Conservation (phyloP, 345 rosid species). For the Corchorus olitorius region DNA sequence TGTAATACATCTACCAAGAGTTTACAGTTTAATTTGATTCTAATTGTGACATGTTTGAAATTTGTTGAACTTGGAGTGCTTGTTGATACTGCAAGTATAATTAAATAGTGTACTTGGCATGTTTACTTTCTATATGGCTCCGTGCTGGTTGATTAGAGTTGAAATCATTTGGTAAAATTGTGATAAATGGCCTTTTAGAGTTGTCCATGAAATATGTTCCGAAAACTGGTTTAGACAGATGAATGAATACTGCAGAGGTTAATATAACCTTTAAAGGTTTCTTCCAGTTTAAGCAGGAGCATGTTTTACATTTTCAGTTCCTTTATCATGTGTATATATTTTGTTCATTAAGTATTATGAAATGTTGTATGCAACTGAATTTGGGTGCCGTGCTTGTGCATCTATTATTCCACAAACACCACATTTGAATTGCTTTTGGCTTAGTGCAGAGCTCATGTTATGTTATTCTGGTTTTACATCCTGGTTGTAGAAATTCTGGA, state of each 20-base stretch:
- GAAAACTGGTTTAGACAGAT: background rate
- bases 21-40: background rate
- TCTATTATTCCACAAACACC: background rate
- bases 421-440: background rate
- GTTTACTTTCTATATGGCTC: background rate
- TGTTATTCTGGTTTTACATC: background rate
- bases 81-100: background rate
- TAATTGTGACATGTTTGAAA: background rate
- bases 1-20: background rate
- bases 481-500: background rate
- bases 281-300: background rate
- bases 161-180: background rate
- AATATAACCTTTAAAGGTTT: background rate
- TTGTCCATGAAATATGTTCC: background rate
- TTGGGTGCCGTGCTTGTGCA: background rate
- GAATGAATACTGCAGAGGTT: background rate
- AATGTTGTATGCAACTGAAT: background rate
- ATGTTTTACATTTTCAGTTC: background rate
- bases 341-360: background rate
- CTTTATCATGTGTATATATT: background rate
- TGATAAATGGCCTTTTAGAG: conserved; percentile 6
- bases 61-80: background rate
- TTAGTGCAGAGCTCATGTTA: background rate
- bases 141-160: background rate
- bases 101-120: background rate